Evolutionary conservation across 78 protist species (phyloP).

Genomic region (Dictyostelium capitatum): DNA sequence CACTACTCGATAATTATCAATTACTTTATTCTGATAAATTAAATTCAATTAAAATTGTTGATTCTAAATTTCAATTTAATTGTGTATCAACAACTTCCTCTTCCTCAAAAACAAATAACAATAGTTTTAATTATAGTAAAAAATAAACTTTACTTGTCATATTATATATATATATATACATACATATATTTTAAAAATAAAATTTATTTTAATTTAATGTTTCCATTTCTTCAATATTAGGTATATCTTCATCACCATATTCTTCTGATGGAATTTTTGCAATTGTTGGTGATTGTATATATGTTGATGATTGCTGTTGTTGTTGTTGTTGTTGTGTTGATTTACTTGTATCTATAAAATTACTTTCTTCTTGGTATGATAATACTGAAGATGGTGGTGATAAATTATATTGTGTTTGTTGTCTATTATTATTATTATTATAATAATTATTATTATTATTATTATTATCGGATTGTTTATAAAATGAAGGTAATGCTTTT

Average conservation of each 20-base stretch:
- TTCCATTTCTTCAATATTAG: not conserved
- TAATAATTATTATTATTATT: not conserved
- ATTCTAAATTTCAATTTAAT: not conserved
- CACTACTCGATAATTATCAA: conserved; percentile 35
- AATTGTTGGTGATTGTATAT: not conserved
- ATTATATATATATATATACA: not conserved
- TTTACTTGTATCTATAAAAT: not conserved
- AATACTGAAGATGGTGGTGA: not conserved
- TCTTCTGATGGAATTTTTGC: not conserved
- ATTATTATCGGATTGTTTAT: not conserved
- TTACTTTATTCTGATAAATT: conserved; percentile 29
- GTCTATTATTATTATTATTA: not conserved
- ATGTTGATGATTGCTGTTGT: not conserved
- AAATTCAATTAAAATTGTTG: not conserved
- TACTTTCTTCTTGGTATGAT: not conserved
- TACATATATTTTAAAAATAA: not conserved
- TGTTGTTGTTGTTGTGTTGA: not conserved
- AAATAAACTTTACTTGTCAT: no score
- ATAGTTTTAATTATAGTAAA: no score
- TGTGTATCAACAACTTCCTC: not conserved
- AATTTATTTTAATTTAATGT: not conserved
- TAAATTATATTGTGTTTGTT: not conserved
- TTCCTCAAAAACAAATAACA: no score
- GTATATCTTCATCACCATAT: not conserved
- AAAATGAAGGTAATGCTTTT: not conserved